A percentile compares a stretch with the other conserved stretches of the same genome.
These are phyloP conservation scores for Geranium brycei DNA, from an alignment of 345 rosid species.

Conservation along the genomic window DNA sequence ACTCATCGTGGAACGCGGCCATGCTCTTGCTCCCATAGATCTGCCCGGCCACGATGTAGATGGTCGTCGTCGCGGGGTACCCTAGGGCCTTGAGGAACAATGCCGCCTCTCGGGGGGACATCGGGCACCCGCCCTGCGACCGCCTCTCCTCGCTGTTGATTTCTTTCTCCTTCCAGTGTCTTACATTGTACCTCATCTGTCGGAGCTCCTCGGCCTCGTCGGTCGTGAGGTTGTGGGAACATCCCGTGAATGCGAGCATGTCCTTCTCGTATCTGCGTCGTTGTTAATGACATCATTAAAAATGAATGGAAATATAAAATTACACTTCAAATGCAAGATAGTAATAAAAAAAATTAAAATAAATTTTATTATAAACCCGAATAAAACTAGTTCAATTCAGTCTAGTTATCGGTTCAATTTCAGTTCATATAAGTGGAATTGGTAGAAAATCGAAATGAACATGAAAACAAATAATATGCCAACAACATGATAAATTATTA, in stretches of 20 bases:
- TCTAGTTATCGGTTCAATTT: no score
- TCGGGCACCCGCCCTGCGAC: slow-evolving; percentile 84
- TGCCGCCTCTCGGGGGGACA: slow-evolving; percentile 97
- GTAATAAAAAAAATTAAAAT: no score
- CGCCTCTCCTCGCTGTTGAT: slow-evolving; percentile 58
- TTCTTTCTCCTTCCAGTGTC: slow-evolving; percentile 98
- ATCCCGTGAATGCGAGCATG: slow-evolving; percentile 97
- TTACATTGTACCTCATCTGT: slow-evolving; percentile 60
- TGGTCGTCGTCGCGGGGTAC: slow-evolving; percentile 65
- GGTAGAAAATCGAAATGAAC: no score
- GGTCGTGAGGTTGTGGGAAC: slow-evolving; percentile 76
- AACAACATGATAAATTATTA: no score
- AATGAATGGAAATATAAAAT: background rate
- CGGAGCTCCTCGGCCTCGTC: slow-evolving; percentile 68
- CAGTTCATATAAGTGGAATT: no score
- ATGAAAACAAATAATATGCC: no score
- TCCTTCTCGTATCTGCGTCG: slow-evolving; percentile 84
- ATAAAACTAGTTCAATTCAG: no score
- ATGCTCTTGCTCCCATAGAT: slow-evolving; percentile 75
- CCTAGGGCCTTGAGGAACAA: slow-evolving; percentile 90
- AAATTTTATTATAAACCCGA: no score
- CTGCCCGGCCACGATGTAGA: slow-evolving; percentile 89
- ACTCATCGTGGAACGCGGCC: slow-evolving; percentile 59
- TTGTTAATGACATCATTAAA: no score
- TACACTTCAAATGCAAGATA: no score